Base-by-base conservation (phyloP, 129 eudicot species). In the Artemisia argyi region DNA sequence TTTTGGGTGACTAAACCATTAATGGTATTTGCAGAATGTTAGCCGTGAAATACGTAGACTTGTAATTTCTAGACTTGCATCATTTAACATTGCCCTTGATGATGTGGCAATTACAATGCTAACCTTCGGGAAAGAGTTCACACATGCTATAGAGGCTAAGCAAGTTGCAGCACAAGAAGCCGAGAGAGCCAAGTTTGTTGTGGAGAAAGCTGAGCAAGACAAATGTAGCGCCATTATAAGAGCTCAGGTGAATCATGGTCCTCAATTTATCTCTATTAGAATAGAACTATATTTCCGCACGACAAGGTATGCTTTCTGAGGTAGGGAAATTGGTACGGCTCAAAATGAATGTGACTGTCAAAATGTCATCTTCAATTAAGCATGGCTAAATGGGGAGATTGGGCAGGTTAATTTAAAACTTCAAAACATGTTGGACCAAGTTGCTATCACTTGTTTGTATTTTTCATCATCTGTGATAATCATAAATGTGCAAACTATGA, bases 141-240 rank as follows among this genome's bases (percentile, higher is more conserved):
- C 89, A 52, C 86, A 84, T 77, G 87, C 89, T 58, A 82, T 82
- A 35, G 89, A 87, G 76, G 87, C 89, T 18, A 87, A 87, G 69
- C 90, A 88, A 72, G 87, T 88, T 44, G 94, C 94, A 69, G 90
- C 89, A 60, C 94, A 88, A 61, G 94, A 85, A 78, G 94, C 90
- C 42, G 90, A 88, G 76, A 82, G 94, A 71, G 90, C 94, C 39
- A 88, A 88, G 69, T 88, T 88, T 60, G 80, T 88, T 20, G 94
- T 88, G 55, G 94, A 88, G 68, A 84, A 88, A 70, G 94, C 94
- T 58, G 94, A 88, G 77, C 94, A 88, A 69, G 94, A 88, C 75
- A 85, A 88, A 64, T 76, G 72, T 61, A 85, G 88, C 69, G 94
- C 94, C 54, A 75, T 88, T 66, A 85, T 88, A 48, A 74, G 87